phyloP scores from a whole-genome alignment of 768 basidiomycete species.

The Suillus bovinus region DNA sequence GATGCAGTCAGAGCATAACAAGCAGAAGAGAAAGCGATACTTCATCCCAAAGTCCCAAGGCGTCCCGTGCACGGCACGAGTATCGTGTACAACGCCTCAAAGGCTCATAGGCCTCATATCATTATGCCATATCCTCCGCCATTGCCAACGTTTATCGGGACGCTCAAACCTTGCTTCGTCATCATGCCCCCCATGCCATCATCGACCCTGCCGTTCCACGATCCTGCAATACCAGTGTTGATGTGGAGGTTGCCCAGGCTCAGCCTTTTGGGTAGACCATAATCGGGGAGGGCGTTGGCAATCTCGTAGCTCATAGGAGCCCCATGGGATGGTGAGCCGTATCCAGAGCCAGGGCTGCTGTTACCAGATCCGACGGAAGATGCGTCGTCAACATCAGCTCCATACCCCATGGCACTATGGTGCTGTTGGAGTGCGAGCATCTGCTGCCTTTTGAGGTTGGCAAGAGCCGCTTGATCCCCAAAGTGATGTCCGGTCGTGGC shows the following conservation, averaged over 20 bases:
- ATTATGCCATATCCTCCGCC: constrained; percentile 42
- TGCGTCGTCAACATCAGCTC: constrained; percentile 39
- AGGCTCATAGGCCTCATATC: constrained; percentile 26
- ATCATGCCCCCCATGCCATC: constrained; percentile 36
- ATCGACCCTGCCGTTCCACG: constrained; percentile 28
- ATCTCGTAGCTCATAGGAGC: constrained; percentile 39
- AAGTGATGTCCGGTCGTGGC: constrained; percentile 14
- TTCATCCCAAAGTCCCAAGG: constrained; percentile 18
- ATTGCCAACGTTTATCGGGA: constrained; percentile 40
- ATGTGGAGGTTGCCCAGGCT: constrained; percentile 24
- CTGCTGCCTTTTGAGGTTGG: constrained; percentile 29
- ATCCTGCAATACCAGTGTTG: constrained; percentile 24
- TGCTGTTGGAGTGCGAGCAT: constrained; percentile 34
- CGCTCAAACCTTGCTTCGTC: constrained; percentile 35
- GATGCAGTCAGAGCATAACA: constrained; percentile 16
- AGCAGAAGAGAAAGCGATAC: constrained; percentile 15
- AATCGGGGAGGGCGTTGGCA: constrained; percentile 29
- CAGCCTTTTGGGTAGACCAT: constrained; percentile 23
- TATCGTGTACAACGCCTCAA: background rate
- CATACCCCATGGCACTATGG: constrained; percentile 22
- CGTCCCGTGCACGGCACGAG: constrained; percentile 14
- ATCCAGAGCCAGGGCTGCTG: constrained; percentile 33
- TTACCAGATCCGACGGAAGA: constrained; percentile 40
- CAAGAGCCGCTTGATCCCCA: constrained; percentile 25
- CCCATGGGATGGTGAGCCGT: constrained; percentile 30